Evolutionary conservation across 371 early-diverging fungal genomes (phyloP).

Genomic region (Syncephalastrum sp.): DNA sequence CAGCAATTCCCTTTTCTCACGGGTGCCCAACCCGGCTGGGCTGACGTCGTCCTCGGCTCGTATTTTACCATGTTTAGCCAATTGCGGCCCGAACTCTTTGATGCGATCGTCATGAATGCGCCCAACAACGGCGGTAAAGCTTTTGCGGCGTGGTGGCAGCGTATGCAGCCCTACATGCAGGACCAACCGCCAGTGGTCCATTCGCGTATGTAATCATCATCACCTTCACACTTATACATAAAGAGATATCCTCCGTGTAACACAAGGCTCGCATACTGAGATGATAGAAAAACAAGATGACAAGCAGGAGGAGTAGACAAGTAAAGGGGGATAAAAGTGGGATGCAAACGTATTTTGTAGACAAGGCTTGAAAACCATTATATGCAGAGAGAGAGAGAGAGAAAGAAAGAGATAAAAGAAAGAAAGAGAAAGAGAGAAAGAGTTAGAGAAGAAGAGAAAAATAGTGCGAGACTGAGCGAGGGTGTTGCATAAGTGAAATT

Average conservation of each 20-base stretch:
- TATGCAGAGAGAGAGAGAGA: slow-evolving; percentile 3
- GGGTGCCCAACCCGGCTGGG: slow-evolving; percentile 17
- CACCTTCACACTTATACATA: too few relatives aligned
- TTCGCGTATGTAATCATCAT: too few relatives aligned
- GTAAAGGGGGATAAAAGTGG: too few relatives aligned
- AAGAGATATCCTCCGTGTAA: too few relatives aligned
- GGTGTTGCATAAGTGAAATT: slow-evolving; percentile 1
- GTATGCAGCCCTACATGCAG: slow-evolving; percentile 19
- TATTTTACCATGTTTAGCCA: slow-evolving; percentile 10
- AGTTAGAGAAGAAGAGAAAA: neutral
- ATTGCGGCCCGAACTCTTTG: slow-evolving; percentile 15
- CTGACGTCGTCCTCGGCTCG: slow-evolving; percentile 19
- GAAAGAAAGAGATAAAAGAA: neutral
- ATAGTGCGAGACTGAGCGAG: neutral
- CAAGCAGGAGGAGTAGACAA: too few relatives aligned
- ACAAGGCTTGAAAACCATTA: too few relatives aligned
- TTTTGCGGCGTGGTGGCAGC: slow-evolving; percentile 12
- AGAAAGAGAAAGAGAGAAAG: neutral
- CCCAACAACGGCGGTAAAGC: slow-evolving; percentile 5
- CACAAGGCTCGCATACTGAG: too few relatives aligned
- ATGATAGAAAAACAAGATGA: too few relatives aligned
- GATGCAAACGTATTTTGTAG: too few relatives aligned
- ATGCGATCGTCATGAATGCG: slow-evolving; percentile 13
- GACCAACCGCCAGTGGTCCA: neutral
- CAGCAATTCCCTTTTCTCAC: slow-evolving; percentile 17